Conservation (phyloP, 257 asterid genomes). For the Ocimum tenuiflorum region DNA sequence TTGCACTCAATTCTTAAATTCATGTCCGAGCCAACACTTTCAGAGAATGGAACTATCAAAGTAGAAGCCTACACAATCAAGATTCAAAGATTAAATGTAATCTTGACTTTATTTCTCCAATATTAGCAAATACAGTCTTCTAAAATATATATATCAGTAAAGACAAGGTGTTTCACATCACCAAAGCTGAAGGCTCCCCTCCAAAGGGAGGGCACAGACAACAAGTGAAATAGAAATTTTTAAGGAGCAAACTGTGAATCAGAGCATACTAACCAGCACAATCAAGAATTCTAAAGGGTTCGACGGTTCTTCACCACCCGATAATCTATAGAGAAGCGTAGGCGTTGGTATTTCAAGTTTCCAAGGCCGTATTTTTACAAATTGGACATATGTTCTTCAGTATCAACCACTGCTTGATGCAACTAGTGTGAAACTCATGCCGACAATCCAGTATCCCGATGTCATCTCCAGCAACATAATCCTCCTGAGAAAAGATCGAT, state of each 20-base stretch:
- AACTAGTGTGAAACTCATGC: constrained; percentile 65
- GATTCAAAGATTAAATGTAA: background rate
- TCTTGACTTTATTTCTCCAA: background rate
- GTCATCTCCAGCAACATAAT: constrained; percentile 53
- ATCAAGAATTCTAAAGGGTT: background rate
- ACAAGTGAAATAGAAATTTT: background rate
- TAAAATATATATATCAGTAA: too few species aligned
- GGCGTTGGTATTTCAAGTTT: constrained; percentile 17
- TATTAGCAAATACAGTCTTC: background rate
- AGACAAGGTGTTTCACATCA: too few species aligned
- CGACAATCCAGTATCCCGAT: constrained; percentile 65
- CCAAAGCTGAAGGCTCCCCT: too few species aligned
- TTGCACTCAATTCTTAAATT: too few species aligned
- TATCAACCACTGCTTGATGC: constrained; percentile 75
- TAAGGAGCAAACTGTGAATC: background rate
- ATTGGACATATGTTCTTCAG: constrained; percentile 80
- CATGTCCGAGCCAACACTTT: too few species aligned
- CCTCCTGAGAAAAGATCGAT: constrained; percentile 39
- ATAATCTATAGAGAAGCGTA: background rate
- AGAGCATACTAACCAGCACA: background rate
- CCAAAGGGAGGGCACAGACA: background rate
- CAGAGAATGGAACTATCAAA: too few species aligned
- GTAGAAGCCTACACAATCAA: background rate
- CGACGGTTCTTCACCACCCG: background rate
- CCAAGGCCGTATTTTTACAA: constrained; percentile 65